phyloP scores from a whole-genome alignment of 2,329 filamentous ascomycete genomes.

The Clonostachys solani region DNA sequence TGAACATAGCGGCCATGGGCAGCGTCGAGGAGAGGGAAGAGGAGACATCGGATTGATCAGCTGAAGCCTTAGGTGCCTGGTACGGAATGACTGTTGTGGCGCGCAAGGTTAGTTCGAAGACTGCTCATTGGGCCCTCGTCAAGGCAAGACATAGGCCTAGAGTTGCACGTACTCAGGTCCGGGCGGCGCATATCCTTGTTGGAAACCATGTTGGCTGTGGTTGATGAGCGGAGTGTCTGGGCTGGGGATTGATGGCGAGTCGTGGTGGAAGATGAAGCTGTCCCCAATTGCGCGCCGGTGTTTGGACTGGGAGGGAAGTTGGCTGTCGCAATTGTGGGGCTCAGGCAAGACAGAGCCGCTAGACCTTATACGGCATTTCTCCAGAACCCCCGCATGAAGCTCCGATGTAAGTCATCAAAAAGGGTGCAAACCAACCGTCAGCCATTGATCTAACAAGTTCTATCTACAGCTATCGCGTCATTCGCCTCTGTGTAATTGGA shows the following conservation, averaged over 20 bases:
- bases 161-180: constrained; percentile 34
- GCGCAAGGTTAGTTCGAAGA: neutral
- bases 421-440: too few species aligned
- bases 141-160: neutral
- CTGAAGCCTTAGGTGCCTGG: constrained; percentile 66
- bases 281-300: neutral
- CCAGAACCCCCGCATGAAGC: too few species aligned
- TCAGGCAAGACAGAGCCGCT: too few species aligned
- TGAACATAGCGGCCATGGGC: constrained; percentile 96
- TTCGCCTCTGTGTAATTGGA: neutral
- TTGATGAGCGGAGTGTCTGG: neutral
- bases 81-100: constrained; percentile 74
- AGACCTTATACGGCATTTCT: too few species aligned
- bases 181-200: constrained; percentile 36
- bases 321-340: too few species aligned
- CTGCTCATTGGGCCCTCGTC: neutral
- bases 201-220: neutral
- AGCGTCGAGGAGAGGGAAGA: constrained; percentile 73
- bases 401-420: too few species aligned
- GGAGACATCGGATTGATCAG: constrained; percentile 63
- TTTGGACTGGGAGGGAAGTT: neutral
- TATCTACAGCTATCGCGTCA: too few species aligned
- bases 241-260: neutral
- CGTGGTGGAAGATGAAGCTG: constrained; percentile 1
- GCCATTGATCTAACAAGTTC: too few species aligned